Percentiles rank a stretch among this genome's conserved stretches.
Evolutionary conservation across 257 asterid species (phyloP).

Genomic region (Solanum chaucha): DNA sequence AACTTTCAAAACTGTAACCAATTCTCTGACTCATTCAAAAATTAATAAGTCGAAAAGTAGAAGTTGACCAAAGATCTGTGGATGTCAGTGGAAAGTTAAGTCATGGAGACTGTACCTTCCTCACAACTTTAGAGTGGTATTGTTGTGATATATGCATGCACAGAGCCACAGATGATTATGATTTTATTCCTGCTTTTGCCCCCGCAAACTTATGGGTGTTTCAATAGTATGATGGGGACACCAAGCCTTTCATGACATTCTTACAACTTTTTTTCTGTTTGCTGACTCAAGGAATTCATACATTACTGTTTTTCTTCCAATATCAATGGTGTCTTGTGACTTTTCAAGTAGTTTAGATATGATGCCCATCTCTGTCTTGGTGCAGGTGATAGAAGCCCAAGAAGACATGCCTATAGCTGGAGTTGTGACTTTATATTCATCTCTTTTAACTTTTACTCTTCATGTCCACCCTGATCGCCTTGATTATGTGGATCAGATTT

Average conservation of each 20-base stretch:
- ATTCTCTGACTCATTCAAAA: not conserved
- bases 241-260: not conserved
- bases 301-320: not conserved
- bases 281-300: not conserved
- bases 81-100: not conserved
- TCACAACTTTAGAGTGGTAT: not conserved
- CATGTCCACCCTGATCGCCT: slow-evolving; percentile 96
- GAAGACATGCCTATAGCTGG: slow-evolving; percentile 79
- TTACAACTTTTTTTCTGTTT: not conserved
- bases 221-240: not conserved
- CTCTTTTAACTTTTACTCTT: slow-evolving; percentile 89
- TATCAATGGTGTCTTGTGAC: not conserved
- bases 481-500: slow-evolving; percentile 90
- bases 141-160: not conserved
- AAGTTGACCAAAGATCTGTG: not conserved
- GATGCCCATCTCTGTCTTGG: slow-evolving; percentile 4
- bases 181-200: not conserved
- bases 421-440: slow-evolving; percentile 81
- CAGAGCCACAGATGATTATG: not conserved
- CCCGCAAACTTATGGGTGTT: not conserved
- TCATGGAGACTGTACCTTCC: not conserved
- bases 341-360: not conserved
- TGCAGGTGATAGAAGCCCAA: slow-evolving; percentile 99
- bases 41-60: not conserved
- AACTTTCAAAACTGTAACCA: not conserved